Evolutionary conservation across 2,329 filamentous ascomycete genomes (phyloP).

Genomic region (Aspergillus terreus): DNA sequence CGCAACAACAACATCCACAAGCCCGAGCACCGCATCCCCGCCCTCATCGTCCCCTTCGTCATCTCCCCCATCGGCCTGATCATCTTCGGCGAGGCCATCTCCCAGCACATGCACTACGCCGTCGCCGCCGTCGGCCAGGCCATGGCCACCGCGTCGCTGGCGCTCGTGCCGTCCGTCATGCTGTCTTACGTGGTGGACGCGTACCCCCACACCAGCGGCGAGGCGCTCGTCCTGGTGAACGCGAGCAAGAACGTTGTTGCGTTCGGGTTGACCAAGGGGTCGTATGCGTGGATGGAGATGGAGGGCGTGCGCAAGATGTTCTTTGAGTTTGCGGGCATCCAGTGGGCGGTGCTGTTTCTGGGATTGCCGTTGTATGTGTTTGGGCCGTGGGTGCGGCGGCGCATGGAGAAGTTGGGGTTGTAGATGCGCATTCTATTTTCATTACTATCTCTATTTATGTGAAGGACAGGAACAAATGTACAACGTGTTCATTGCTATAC

Average conservation of each 20-base stretch:
- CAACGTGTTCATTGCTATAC: background rate
- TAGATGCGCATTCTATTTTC: background rate
- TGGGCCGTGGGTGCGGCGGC: slow-evolving; percentile 21
- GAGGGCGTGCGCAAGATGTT: slow-evolving; percentile 34
- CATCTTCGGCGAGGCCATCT: slow-evolving; percentile 30
- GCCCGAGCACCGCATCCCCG: slow-evolving; percentile 39
- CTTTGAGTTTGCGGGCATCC: slow-evolving; percentile 31
- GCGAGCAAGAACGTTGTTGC: slow-evolving; percentile 26
- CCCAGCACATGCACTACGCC: slow-evolving; percentile 20
- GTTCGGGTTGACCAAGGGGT: slow-evolving; percentile 22
- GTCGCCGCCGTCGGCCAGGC: slow-evolving; percentile 26
- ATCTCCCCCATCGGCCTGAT: slow-evolving; percentile 31
- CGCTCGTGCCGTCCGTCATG: slow-evolving; percentile 34
- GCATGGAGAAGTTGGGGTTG: background rate
- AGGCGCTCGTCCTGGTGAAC: slow-evolving; percentile 36
- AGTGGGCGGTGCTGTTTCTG: slow-evolving; percentile 31
- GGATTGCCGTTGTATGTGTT: slow-evolving; percentile 29
- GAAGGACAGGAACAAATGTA: background rate
- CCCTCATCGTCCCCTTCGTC: slow-evolving; percentile 37
- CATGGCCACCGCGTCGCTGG: slow-evolving; percentile 25
- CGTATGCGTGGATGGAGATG: slow-evolving; percentile 27
- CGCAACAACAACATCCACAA: slow-evolving; percentile 34
- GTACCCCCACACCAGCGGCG: slow-evolving; percentile 26
- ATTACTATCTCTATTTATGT: background rate
- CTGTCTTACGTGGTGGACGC: slow-evolving; percentile 33